Conservation (phyloP, 352 stramenopile species). For the Phytophthora cryptogea region DNA sequence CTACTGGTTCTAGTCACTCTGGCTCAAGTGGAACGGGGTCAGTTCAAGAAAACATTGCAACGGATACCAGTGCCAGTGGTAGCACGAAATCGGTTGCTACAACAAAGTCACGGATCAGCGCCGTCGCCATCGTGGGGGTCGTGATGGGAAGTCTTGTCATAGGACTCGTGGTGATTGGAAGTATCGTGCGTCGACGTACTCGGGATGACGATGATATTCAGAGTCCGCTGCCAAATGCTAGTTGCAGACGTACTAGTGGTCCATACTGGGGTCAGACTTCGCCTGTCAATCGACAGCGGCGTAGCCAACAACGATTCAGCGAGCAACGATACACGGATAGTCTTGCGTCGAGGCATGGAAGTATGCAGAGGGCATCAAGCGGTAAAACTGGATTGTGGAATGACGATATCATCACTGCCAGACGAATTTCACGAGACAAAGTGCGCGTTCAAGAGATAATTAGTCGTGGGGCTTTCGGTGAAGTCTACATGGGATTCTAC, state of each 20-base stretch:
- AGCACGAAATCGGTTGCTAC: not conserved
- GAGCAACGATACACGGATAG: conserved; percentile 5
- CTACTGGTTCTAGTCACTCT: no score
- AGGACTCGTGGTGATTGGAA: conserved; percentile 1
- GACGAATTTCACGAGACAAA: conserved; percentile 31
- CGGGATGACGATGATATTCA: conserved; percentile 2
- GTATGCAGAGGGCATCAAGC: not conserved
- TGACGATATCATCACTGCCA: conserved; percentile 32
- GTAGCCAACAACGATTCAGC: conserved; percentile 3
- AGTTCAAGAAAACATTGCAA: not conserved
- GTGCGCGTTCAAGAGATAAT: conserved; percentile 27
- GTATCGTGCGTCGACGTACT: not conserved
- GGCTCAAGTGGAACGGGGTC: not conserved
- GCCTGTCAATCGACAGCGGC: not conserved
- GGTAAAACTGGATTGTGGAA: conserved; percentile 15
- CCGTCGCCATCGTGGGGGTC: not conserved
- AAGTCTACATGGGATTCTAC: conserved; percentile 42
- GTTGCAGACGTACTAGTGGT: not conserved
- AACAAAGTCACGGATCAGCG: not conserved
- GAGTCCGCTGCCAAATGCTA: not conserved
- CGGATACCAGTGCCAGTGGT: not conserved
- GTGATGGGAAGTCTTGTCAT: not conserved
- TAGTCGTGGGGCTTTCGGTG: conserved; percentile 29
- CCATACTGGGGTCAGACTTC: conserved; percentile 11
- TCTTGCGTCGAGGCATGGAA: not conserved